These are phyloP conservation scores for Tetrahymena borealis DNA, from an alignment of 73 alveolate species.

Conservation along the genomic window DNA sequence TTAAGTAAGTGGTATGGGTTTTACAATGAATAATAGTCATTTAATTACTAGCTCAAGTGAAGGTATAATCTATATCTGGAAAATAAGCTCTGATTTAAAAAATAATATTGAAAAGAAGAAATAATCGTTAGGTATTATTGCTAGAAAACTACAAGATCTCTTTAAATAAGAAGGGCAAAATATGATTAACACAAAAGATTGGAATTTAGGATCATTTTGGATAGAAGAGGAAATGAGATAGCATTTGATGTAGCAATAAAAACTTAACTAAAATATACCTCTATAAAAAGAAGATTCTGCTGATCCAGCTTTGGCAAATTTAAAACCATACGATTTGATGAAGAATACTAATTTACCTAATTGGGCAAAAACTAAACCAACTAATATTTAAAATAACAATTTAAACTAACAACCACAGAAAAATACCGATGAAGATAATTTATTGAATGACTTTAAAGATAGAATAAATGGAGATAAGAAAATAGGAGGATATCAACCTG, in stretches of 20 bases:
- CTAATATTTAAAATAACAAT: neutral
- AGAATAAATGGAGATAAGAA: neutral
- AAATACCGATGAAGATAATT: neutral
- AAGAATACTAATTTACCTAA: neutral
- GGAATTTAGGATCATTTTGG: slow-evolving; percentile 33
- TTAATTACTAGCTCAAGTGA: slow-evolving; percentile 56
- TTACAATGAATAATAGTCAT: slow-evolving; percentile 53
- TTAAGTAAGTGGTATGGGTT: slow-evolving; percentile 49
- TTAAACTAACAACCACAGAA: neutral
- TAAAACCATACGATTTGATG: neutral
- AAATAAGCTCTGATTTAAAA: slow-evolving; percentile 28
- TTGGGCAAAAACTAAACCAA: neutral
- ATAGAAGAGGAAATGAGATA: slow-evolving; percentile 42
- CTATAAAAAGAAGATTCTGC: neutral
- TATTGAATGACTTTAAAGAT: neutral
- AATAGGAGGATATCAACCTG: neutral
- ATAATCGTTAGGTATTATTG: slow-evolving; percentile 19
- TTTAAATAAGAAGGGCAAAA: slow-evolving; percentile 15
- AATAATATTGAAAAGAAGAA: neutral
- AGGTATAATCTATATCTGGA: slow-evolving; percentile 73
- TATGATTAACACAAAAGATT: slow-evolving; percentile 16
- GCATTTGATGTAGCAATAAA: slow-evolving; percentile 1
- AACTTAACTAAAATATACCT: neutral
- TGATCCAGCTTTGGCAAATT: neutral
- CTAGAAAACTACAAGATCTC: slow-evolving; percentile 13